Base-by-base conservation (phyloP, 257 asterid species). In the Solanum commersonii region DNA sequence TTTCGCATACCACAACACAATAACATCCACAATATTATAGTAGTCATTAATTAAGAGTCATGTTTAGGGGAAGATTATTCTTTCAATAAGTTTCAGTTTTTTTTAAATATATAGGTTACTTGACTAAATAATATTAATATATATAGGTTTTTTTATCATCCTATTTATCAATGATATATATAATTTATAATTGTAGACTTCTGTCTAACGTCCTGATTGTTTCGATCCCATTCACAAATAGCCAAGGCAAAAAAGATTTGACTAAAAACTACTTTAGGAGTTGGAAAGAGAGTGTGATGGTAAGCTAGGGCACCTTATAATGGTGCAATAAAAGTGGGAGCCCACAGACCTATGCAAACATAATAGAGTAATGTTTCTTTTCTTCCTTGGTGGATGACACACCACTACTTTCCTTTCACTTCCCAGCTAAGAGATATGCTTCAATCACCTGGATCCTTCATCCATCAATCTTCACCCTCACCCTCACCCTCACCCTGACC, bases 401-500 rank as follows among this genome's bases (percentile, higher is more conserved):
- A 86, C 27, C 27, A 52, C 34, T 77, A 44, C 89, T 87, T 88
- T 87, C 70, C 89, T 87, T 85, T 85, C 74, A 65, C 40, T 90
- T 90, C 89, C 83, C 91, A 93, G 94, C 93, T 89, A 90, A 91
- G 93, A 90, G 90, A 93, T 92, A 89, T 90, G 60, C 92, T 89
- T 90, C 88, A 77, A 91, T 93, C 95, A 88, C 94, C 95, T 92
- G 95, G 93, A 94, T 91, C 94, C 94, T 91, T n/a, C 71, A n/a
- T 23, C 31, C 29, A 63, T 23, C 71, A 6, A 63, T 10, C 33
- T 60, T 60, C 23, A 56, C 63, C 60, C 60, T 35, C 38, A 35
- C 38, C 38, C 38, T 10, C 23, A 56, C 63, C 60, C 60, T 35
- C 38, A 35, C 38, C 38, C 38, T 10, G 71, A 84, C 84, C 88